Percentiles rank a stretch among this genome's conserved stretches.
Conservation (phyloP, 1,284 basidiomycete species). For the Papiliotrema laurentii region DNA sequence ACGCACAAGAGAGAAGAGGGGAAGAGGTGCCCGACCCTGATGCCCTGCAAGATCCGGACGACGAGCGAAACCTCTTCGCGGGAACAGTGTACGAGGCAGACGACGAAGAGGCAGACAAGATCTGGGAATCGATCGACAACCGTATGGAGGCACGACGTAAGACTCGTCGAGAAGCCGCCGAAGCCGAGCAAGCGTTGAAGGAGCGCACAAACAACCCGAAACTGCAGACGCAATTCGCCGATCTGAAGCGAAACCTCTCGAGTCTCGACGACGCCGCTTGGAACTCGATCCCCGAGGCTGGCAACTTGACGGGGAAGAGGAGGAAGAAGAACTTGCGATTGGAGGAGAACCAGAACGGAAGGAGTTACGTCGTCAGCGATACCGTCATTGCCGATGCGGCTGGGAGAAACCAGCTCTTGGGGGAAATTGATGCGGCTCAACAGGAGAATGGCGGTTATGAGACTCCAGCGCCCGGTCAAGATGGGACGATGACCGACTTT, state of each 20-base stretch:
- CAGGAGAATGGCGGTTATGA: slow-evolving; percentile 72
- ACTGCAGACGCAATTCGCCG: slow-evolving; percentile 68
- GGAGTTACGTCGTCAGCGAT: slow-evolving; percentile 86
- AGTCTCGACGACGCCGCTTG: slow-evolving; percentile 87
- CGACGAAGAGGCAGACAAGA: slow-evolving; percentile 94
- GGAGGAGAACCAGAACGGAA: slow-evolving; percentile 51
- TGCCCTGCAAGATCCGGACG: slow-evolving; percentile 88
- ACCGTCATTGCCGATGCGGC: slow-evolving; percentile 60
- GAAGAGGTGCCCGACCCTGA: slow-evolving; percentile 87
- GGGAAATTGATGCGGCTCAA: slow-evolving; percentile 68
- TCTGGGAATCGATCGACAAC: slow-evolving; percentile 85
- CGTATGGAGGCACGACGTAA: slow-evolving; percentile 84
- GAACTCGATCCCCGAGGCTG: slow-evolving; percentile 92
- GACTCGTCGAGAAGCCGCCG: slow-evolving; percentile 55
- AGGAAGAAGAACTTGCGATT: slow-evolving; percentile 71
- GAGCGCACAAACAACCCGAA: slow-evolving; percentile 48
- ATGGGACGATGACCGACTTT: slow-evolving; percentile 80
- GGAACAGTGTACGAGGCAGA: slow-evolving; percentile 95
- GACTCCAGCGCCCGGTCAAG: slow-evolving; percentile 59
- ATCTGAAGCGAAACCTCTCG: slow-evolving; percentile 84
- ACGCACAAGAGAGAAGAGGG: slow-evolving; percentile 73
- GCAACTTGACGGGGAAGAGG: slow-evolving; percentile 89
- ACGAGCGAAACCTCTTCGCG: slow-evolving; percentile 93
- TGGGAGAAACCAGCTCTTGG: slow-evolving; percentile 58
- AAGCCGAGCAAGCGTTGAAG: slow-evolving; percentile 42